Percentiles rank a stretch among this genome's conserved stretches.
Evolutionary conservation across 805 yeast genomes (phyloP).

Genomic region (Metschnikowia reukaufii): DNA sequence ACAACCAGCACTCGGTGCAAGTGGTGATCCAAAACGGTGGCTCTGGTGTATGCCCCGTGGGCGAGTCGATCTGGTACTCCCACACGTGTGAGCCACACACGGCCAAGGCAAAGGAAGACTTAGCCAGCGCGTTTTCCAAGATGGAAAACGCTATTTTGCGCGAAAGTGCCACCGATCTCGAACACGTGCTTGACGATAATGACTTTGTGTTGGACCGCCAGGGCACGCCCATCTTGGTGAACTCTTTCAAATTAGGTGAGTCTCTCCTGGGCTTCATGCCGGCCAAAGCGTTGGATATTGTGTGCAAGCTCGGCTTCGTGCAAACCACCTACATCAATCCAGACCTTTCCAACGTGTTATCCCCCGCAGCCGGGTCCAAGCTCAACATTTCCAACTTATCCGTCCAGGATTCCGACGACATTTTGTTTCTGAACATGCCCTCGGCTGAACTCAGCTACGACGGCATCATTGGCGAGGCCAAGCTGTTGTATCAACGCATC

Average conservation of each 20-base stretch:
- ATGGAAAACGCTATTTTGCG: slow-evolving; percentile 79
- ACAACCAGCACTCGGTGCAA: slow-evolving; percentile 76
- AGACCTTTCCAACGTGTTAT: slow-evolving; percentile 39
- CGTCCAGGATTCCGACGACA: slow-evolving; percentile 23
- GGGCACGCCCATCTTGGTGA: slow-evolving; percentile 65
- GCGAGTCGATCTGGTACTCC: slow-evolving; percentile 87
- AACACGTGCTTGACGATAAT: slow-evolving; percentile 35
- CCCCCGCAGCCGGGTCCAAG: slow-evolving; percentile 26
- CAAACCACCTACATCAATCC: slow-evolving; percentile 39
- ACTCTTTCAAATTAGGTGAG: slow-evolving; percentile 83
- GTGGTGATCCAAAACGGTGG: slow-evolving; percentile 85
- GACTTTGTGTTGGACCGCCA: slow-evolving; percentile 33
- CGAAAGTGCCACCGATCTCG: slow-evolving; percentile 64
- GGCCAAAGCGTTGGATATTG: slow-evolving; percentile 55
- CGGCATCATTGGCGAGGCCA: slow-evolving; percentile 83
- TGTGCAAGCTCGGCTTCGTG: slow-evolving; percentile 41
- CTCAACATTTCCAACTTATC: slow-evolving; percentile 24
- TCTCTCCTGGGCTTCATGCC: slow-evolving; percentile 84
- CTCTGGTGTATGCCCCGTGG: slow-evolving; percentile 82
- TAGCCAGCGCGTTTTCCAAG: slow-evolving; percentile 76
- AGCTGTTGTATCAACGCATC: slow-evolving; percentile 66
- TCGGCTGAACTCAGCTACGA: slow-evolving; percentile 87
- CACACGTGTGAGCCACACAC: slow-evolving; percentile 70
- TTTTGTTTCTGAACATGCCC: slow-evolving; percentile 58
- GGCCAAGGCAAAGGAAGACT: slow-evolving; percentile 67